Evolutionary conservation across 2,329 filamentous ascomycete genomes (phyloP).

Genomic region (Aquanectria penicillioides): DNA sequence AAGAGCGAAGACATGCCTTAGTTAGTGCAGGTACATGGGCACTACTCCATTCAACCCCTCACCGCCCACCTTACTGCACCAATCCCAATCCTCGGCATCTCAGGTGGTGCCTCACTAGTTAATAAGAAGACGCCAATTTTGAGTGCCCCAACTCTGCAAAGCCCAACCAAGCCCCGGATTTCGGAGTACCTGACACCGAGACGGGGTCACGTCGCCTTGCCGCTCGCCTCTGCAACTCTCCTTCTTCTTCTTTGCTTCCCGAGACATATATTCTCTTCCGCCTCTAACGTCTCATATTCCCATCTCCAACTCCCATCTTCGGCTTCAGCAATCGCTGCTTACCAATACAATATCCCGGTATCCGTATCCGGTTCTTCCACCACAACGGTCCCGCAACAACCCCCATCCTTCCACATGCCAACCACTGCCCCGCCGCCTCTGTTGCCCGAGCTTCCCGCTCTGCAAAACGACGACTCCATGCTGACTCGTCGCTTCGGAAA

Average conservation of each 20-base stretch:
- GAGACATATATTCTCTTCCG: conserved; percentile 7
- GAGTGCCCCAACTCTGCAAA: conserved; percentile 8
- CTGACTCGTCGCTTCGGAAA: conserved; percentile 80
- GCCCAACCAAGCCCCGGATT: conserved; percentile 20
- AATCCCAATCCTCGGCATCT: conserved; percentile 19
- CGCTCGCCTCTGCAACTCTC: conserved; percentile 7
- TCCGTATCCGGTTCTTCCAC: no score
- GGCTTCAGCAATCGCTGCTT: no score
- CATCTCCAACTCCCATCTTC: no score
- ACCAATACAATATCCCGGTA: not conserved
- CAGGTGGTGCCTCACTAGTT: conserved; percentile 12
- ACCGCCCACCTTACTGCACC: conserved; percentile 1
- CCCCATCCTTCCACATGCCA: conserved; percentile 34
- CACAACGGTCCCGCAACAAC: conserved; percentile 10
- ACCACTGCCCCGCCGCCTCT: conserved; percentile 46
- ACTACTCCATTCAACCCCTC: conserved; percentile 11
- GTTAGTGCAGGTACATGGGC: conserved; percentile 3
- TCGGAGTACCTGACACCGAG: conserved; percentile 11
- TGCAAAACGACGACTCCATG: conserved; percentile 68
- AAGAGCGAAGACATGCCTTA: not conserved
- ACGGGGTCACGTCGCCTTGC: not conserved
- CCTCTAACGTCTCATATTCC: no score
- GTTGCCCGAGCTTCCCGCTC: conserved; percentile 56
- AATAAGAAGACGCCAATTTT: conserved; percentile 14
- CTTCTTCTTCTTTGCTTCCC: conserved; percentile 9